Percentiles rank a stretch among this genome's conserved stretches.
Conservation (phyloP, 169 alveolate species). For the Perkinsus chesapeaki region DNA sequence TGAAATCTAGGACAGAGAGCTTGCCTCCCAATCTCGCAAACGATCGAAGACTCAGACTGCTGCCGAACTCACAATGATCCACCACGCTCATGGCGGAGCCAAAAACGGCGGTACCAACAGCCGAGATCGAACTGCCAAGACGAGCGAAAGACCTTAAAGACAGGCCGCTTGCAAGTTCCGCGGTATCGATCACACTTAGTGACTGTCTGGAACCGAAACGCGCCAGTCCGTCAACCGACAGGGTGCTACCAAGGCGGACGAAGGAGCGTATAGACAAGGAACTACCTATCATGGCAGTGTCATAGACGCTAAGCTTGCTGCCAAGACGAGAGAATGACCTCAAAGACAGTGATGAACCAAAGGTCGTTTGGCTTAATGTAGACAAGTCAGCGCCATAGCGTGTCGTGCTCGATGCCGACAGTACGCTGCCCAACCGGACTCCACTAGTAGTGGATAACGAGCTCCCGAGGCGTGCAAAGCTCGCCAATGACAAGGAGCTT, state of each 20-base stretch:
- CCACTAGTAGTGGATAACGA: too few species aligned
- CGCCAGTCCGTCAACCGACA: neutral
- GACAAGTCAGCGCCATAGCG: too few species aligned
- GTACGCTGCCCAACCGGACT: too few species aligned
- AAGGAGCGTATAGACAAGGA: neutral
- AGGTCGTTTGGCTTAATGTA: neutral
- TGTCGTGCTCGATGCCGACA: too few species aligned
- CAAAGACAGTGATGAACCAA: neutral
- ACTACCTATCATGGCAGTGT: neutral
- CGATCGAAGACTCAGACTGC: neutral
- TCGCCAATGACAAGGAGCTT: neutral
- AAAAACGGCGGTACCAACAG: neutral
- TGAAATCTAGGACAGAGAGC: neutral
- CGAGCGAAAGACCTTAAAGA: neutral
- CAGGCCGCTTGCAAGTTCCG: neutral
- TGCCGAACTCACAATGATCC: neutral
- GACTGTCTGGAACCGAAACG: neutral
- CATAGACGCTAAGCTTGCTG: neutral
- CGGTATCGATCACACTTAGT: neutral
- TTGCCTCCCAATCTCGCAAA: conserved; percentile 4
- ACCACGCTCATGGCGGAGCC: neutral
- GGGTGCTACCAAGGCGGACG: neutral
- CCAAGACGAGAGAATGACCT: neutral
- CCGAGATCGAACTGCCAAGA: neutral
- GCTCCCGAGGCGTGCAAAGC: neutral